phyloP scores from a whole-genome alignment of 2,329 filamentous ascomycete species.

The Chaetomium strumarium region DNA sequence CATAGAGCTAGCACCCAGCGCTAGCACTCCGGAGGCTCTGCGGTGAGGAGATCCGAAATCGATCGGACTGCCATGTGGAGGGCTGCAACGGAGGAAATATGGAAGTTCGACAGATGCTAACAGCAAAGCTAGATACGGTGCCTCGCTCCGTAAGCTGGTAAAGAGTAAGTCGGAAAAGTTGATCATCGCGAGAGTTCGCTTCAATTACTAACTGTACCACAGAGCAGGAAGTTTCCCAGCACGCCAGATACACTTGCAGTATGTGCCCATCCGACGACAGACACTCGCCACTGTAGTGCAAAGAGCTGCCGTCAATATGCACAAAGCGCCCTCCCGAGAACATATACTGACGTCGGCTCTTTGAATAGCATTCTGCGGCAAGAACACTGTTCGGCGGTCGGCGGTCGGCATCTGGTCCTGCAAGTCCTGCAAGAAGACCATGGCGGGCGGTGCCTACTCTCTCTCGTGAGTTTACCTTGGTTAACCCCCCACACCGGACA shows the following conservation, averaged over 20 bases:
- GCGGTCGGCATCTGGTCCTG: slow-evolving; percentile 82
- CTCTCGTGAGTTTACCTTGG: slow-evolving; percentile 73
- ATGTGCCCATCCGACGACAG: slow-evolving; percentile 11
- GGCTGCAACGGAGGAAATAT: background rate
- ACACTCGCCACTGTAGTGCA: background rate
- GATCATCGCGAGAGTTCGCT: background rate
- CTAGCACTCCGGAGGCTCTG: too few species aligned
- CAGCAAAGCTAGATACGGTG: slow-evolving; percentile 70
- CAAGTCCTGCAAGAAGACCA: slow-evolving; percentile 89
- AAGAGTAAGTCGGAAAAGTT: slow-evolving; percentile 53
- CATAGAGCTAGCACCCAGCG: background rate
- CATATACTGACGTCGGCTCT: slow-evolving; percentile 7
- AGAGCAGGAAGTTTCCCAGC: slow-evolving; percentile 97
- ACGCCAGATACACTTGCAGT: slow-evolving; percentile 86
- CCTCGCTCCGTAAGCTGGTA: slow-evolving; percentile 96
- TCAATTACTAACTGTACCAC: slow-evolving; percentile 6
- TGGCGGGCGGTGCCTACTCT: slow-evolving; percentile 89
- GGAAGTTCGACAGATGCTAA: slow-evolving; percentile 7
- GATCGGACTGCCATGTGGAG: slow-evolving; percentile 7
- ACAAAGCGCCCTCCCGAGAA: background rate
- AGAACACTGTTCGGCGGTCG: slow-evolving; percentile 83
- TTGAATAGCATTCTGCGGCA: slow-evolving; percentile 83
- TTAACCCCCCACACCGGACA: background rate
- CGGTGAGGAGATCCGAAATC: background rate
- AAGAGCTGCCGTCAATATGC: background rate